phyloP scores from a whole-genome alignment of 805 yeast genomes.

The Candida manassasensis region DNA sequence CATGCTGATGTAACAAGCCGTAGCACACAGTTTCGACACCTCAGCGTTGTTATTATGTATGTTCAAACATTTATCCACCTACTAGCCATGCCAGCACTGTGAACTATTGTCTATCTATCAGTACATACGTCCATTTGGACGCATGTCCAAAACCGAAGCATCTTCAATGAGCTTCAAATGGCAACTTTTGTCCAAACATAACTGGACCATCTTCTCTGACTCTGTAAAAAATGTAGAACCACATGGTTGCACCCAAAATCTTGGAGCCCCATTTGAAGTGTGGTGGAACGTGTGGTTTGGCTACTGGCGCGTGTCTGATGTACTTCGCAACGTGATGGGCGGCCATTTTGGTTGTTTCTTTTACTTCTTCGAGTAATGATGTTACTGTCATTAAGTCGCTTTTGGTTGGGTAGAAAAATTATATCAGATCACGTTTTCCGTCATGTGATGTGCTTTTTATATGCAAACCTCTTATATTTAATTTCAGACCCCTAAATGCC shows the following conservation, averaged over 20 bases:
- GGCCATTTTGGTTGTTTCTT: constrained; percentile 27
- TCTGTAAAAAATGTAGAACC: constrained; percentile 85
- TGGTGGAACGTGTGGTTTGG: constrained; percentile 61
- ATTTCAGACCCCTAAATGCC: too few relatives aligned
- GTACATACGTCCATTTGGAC: neutral
- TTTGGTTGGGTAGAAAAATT: constrained; percentile 5
- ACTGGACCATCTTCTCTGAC: constrained; percentile 67
- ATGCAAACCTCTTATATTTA: too few relatives aligned
- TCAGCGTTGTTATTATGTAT: too few relatives aligned
- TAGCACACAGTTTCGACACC: too few relatives aligned
- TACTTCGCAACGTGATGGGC: constrained; percentile 39
- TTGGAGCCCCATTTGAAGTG: constrained; percentile 58
- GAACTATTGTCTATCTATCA: neutral
- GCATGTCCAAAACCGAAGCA: too few relatives aligned
- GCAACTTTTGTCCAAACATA: constrained; percentile 45
- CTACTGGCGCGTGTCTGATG: constrained; percentile 55
- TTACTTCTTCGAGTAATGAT: neutral
- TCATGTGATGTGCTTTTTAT: too few relatives aligned
- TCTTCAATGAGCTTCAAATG: constrained; percentile 34
- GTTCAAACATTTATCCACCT: too few relatives aligned
- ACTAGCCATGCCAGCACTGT: too few relatives aligned
- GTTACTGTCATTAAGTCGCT: neutral
- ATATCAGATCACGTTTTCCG: neutral
- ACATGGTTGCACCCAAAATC: constrained; percentile 76
- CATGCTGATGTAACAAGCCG: neutral